These are phyloP conservation scores for Toxoplasma gondii DNA, from an alignment of 169 alveolate species.

Conservation along the genomic window DNA sequence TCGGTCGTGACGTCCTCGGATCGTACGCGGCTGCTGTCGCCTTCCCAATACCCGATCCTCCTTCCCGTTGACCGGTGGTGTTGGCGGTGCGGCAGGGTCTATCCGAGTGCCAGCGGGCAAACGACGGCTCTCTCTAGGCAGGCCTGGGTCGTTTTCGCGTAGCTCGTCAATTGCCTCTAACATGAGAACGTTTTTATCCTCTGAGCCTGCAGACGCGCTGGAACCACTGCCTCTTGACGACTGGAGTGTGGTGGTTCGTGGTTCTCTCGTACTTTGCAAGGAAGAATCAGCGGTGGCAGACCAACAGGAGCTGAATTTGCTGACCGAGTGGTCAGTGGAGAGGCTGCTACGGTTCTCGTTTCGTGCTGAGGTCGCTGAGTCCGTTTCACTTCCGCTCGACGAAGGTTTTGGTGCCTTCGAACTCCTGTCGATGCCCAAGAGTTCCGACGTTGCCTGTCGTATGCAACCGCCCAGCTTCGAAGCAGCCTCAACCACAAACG, in stretches of 20 bases:
- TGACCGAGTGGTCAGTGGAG: background rate
- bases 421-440: background rate
- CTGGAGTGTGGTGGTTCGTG: background rate
- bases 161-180: constrained; percentile 25
- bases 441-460: background rate
- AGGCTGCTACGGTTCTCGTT: background rate
- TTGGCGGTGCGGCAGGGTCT: background rate
- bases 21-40: background rate
- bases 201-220: background rate
- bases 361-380: background rate
- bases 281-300: background rate
- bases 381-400: background rate
- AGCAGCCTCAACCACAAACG: constrained; percentile 1
- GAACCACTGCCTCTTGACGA: background rate
- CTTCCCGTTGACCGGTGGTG: background rate
- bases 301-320: background rate
- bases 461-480: constrained; percentile 3
- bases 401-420: background rate
- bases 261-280: background rate
- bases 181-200: background rate
- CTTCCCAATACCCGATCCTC: background rate
- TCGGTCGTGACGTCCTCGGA: background rate
- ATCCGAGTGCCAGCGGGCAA: background rate
- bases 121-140: background rate
- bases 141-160: background rate